Evolutionary conservation across 2,329 filamentous ascomycete species (phyloP).

Genomic region (Fusarium goolgardi): DNA sequence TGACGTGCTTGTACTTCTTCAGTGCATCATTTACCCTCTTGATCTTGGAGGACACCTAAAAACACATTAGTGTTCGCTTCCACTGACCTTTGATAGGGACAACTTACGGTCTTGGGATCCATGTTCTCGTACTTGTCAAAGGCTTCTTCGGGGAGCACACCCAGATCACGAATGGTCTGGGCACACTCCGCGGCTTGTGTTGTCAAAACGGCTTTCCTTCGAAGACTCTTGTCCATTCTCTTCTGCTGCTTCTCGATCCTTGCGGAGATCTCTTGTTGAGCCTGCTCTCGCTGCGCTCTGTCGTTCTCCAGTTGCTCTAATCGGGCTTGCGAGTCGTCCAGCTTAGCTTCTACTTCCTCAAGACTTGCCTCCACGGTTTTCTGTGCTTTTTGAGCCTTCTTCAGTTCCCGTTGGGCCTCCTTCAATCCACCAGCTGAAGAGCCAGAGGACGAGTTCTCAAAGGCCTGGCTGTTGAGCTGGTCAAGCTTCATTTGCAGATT

Average conservation of each 20-base stretch:
- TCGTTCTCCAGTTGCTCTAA: slow-evolving; percentile 67
- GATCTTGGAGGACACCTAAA: slow-evolving; percentile 72
- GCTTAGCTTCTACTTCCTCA: slow-evolving; percentile 77
- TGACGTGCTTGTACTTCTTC: slow-evolving; percentile 97
- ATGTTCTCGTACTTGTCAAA: slow-evolving; percentile 91
- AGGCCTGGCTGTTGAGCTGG: slow-evolving; percentile 80
- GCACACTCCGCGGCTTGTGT: slow-evolving; percentile 83
- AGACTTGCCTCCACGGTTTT: slow-evolving; percentile 75
- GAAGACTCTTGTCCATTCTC: slow-evolving; percentile 89
- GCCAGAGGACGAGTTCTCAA: slow-evolving; percentile 71
- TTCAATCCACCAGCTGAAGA: slow-evolving; percentile 75
- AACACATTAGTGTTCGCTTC: slow-evolving; percentile 20
- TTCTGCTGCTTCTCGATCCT: slow-evolving; percentile 89
- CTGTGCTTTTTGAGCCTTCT: slow-evolving; percentile 78
- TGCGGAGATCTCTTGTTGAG: slow-evolving; percentile 79
- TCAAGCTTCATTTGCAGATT: slow-evolving; percentile 89
- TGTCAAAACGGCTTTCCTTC: slow-evolving; percentile 83
- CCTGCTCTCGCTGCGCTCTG: slow-evolving; percentile 73
- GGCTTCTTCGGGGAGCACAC: slow-evolving; percentile 92
- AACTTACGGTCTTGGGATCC: slow-evolving; percentile 77
- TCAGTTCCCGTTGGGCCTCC: slow-evolving; percentile 83
- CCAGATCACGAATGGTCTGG: slow-evolving; percentile 91
- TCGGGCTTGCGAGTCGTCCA: slow-evolving; percentile 65
- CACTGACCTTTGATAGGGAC: not conserved
- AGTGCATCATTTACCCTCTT: slow-evolving; percentile 92